phyloP scores from a whole-genome alignment of 352 stramenopile genomes.

The Phytophthora pseudosyringae region DNA sequence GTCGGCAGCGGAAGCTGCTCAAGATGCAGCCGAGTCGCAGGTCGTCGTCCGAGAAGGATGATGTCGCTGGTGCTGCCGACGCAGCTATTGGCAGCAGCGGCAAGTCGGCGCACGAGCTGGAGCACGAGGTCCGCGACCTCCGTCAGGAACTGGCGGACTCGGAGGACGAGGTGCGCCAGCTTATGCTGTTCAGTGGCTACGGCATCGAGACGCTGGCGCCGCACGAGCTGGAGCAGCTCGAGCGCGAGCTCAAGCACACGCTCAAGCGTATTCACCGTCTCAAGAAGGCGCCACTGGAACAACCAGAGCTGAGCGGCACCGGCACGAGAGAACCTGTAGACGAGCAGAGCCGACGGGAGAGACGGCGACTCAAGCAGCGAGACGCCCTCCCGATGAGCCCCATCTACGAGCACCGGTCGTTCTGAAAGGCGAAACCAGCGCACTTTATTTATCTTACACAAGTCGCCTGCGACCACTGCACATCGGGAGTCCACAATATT shows the following conservation, averaged over 20 bases:
- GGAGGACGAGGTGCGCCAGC: constrained; percentile 69
- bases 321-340: constrained; percentile 5
- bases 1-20: constrained; percentile 16
- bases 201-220: constrained; percentile 61
- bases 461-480: not conserved
- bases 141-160: constrained; percentile 80
- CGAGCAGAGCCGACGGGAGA: constrained; percentile 22
- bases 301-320: not conserved
- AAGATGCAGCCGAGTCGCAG: constrained; percentile 19
- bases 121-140: constrained; percentile 71
- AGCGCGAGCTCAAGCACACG: constrained; percentile 60
- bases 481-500: not conserved
- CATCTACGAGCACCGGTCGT: constrained; percentile 35
- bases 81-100: not conserved
- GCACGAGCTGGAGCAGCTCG: constrained; percentile 59
- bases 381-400: constrained; percentile 25
- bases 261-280: constrained; percentile 60
- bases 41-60: constrained; percentile 15
- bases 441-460: constrained; percentile 36
- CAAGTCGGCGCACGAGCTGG: constrained; percentile 34
- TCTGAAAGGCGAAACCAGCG: constrained; percentile 7
- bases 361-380: constrained; percentile 24
- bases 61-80: not conserved
- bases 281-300: constrained; percentile 33
- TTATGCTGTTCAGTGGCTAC: constrained; percentile 83